Percentiles rank a stretch among this genome's conserved stretches.
These are phyloP conservation scores for Colletotrichum spinosum DNA, from an alignment of 2,329 filamentous ascomycete species.

Conservation along the genomic window DNA sequence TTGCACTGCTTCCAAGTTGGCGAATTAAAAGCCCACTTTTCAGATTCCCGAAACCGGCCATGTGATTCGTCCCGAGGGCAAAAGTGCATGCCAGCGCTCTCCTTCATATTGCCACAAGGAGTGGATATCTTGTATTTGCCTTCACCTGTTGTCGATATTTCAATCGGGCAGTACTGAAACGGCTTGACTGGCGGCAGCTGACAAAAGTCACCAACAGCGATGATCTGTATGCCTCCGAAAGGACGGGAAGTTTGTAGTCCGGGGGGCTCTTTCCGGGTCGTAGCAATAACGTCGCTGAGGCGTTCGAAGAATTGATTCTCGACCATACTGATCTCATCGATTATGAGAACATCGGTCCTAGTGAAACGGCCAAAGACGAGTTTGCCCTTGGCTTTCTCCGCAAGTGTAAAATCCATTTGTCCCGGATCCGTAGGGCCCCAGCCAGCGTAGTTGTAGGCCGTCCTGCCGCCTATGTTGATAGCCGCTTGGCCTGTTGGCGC, in stretches of 20 bases:
- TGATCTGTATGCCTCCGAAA: constrained; percentile 10
- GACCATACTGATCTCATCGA: constrained; percentile 76
- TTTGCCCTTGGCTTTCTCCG: constrained; percentile 30
- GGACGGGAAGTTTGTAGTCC: background rate
- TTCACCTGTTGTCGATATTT: background rate
- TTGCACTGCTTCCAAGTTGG: constrained; percentile 64
- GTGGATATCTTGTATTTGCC: background rate
- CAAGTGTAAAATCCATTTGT: background rate
- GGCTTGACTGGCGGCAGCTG: background rate
- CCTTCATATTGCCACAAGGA: background rate
- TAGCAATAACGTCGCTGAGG: constrained; percentile 61
- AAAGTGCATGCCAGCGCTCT: constrained; percentile 50
- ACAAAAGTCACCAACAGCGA: constrained; percentile 20
- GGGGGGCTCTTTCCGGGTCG: background rate
- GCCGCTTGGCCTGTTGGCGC: constrained; percentile 2
- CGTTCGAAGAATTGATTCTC: constrained; percentile 71
- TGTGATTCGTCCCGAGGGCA: constrained; percentile 46
- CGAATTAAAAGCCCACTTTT: constrained; percentile 73
- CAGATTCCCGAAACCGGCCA: constrained; percentile 54
- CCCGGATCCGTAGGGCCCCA: background rate
- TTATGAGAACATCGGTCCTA: constrained; percentile 67
- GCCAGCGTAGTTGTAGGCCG: background rate
- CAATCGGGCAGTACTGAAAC: background rate
- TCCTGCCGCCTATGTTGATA: constrained; percentile 3
- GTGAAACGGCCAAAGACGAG: constrained; percentile 51